Percentiles rank a stretch among this genome's conserved stretches.
Conservation (phyloP, 257 asterid species). For the Solanum chilense region DNA sequence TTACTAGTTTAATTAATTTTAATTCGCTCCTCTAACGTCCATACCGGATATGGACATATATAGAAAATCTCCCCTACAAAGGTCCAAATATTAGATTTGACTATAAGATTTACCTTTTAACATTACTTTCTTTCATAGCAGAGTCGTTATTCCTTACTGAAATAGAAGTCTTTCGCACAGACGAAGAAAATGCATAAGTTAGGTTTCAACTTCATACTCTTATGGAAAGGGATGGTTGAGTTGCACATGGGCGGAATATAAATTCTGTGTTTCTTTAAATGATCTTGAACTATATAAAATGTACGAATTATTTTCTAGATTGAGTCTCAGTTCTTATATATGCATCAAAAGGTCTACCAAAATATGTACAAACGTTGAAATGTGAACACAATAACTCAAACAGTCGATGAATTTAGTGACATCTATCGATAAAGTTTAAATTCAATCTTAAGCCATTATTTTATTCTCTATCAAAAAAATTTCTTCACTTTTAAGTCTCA, state of each 20-base stretch:
- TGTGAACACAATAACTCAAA: neutral
- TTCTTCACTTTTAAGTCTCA: neutral
- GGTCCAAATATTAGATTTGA: neutral
- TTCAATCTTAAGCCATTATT: neutral
- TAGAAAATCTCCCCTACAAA: neutral
- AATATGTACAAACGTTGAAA: neutral
- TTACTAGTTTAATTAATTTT: neutral
- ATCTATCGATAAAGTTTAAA: neutral
- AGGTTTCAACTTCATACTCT: too few species aligned
- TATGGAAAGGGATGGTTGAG: too few species aligned
- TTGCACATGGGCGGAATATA: too few species aligned
- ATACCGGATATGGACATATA: too few species aligned
- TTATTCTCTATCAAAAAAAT: neutral
- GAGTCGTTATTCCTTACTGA: too few species aligned
- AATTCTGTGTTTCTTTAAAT: neutral
- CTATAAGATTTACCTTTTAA: neutral
- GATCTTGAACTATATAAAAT: neutral
- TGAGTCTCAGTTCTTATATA: neutral
- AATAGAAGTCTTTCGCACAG: too few species aligned
- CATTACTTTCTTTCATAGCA: too few species aligned
- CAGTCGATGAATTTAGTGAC: neutral
- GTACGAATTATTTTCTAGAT: neutral
- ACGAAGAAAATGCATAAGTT: too few species aligned
- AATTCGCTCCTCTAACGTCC: neutral
- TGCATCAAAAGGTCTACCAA: neutral